Conservation (phyloP, 2,329 filamentous ascomycete genomes). For the Calcarisporium arbuscula region DNA sequence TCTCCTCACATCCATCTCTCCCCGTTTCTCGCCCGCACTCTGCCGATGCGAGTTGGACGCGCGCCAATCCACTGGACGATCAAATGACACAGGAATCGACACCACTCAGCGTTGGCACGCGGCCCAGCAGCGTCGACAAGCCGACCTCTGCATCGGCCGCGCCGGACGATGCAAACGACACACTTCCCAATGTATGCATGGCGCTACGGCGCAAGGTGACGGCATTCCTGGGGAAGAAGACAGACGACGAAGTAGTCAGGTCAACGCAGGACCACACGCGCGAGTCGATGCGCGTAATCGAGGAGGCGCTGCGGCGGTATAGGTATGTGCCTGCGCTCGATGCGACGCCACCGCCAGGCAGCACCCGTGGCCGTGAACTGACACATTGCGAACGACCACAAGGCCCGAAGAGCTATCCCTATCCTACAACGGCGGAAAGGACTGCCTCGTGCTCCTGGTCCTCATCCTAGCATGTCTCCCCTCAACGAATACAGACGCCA, state of each 20-base stretch:
- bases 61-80: too few species aligned
- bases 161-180: slow-evolving; percentile 1
- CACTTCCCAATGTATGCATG: slow-evolving; percentile 6
- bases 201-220: slow-evolving; percentile 7
- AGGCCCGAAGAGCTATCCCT: slow-evolving; percentile 76
- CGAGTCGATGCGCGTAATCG: slow-evolving; percentile 65
- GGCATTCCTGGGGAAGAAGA: slow-evolving; percentile 5
- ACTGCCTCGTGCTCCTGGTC: slow-evolving; percentile 88
- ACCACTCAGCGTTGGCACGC: too few species aligned
- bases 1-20: too few species aligned
- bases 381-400: slow-evolving; percentile 9
- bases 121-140: too few species aligned
- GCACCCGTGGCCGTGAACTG: too few species aligned
- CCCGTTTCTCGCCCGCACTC: too few species aligned
- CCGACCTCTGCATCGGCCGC: too few species aligned
- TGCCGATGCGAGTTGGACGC: too few species aligned
- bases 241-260: slow-evolving; percentile 35
- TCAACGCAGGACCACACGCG: slow-evolving; percentile 69
- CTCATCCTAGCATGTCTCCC: slow-evolving; percentile 67
- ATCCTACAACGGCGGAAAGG: slow-evolving; percentile 97
- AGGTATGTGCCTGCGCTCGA: slow-evolving; percentile 50
- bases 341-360: too few species aligned
- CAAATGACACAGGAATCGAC: too few species aligned
- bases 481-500: slow-evolving; percentile 20
- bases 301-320: slow-evolving; percentile 69